These are phyloP conservation scores for Collybia sp. DNA, from an alignment of 768 basidiomycete species.

Conservation along the genomic window DNA sequence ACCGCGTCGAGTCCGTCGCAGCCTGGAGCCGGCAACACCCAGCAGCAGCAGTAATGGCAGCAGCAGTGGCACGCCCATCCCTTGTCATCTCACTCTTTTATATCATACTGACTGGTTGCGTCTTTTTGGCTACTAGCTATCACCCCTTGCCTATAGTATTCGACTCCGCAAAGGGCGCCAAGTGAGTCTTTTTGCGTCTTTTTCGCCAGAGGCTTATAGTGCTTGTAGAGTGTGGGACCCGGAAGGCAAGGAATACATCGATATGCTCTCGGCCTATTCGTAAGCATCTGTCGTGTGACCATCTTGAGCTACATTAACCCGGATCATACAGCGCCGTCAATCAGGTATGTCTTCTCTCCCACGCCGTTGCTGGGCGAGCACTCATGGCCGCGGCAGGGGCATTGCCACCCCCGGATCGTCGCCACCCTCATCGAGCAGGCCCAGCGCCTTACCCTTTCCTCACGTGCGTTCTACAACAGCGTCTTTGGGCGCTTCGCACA, in stretches of 20 bases:
- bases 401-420: slow-evolving; percentile 90
- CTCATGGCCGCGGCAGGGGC: slow-evolving; percentile 45
- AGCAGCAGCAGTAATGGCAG: slow-evolving; percentile 8
- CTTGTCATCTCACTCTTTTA: slow-evolving; percentile 15
- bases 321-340: slow-evolving; percentile 65
- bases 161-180: slow-evolving; percentile 83
- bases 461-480: slow-evolving; percentile 94
- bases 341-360: slow-evolving; percentile 48
- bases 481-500: slow-evolving; percentile 88
- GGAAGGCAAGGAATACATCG: slow-evolving; percentile 93
- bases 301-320: slow-evolving; percentile 2
- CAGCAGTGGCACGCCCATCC: slow-evolving; percentile 10
- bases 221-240: slow-evolving; percentile 78
- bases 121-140: slow-evolving; percentile 66
- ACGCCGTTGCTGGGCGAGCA: slow-evolving; percentile 6
- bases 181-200: slow-evolving; percentile 48
- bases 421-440: slow-evolving; percentile 80
- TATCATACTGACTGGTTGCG: slow-evolving; percentile 32
- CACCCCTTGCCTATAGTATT: slow-evolving; percentile 95
- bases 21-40: slow-evolving; percentile 2
- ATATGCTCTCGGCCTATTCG: slow-evolving; percentile 98
- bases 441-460: slow-evolving; percentile 86
- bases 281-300: slow-evolving; percentile 32
- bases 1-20: slow-evolving; percentile 17
- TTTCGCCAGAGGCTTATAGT: slow-evolving; percentile 25